Evolutionary conservation across 306 rosid genomes (phyloP), one percentile per base, ranked within the genome.

Genomic region (Sechiopsis laciniata): DNA sequence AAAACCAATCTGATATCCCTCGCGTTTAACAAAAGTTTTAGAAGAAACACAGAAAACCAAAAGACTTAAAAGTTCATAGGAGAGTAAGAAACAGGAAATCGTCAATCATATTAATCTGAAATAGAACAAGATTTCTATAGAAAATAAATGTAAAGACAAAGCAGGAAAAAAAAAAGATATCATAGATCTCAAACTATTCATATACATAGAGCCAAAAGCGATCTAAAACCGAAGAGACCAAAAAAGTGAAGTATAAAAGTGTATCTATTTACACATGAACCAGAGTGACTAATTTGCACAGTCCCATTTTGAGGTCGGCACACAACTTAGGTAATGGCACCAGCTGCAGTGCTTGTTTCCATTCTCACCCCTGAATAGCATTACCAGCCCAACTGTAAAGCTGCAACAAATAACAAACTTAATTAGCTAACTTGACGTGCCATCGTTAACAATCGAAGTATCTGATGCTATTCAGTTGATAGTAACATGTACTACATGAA

Each of bases 351-450:
- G 75, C 19, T 76, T 48, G 56, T 76, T 57, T 16, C 79, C 79
- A 16, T 26, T 19, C 81, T 78, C 83, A 46, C 87, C 87, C 52
- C 42, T 74, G 50, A 74, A 74, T 12, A 74, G 29, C 78, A 74
- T 74, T 51, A 62, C 78, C 52, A 61, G 40, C 61, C 78, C 78
- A 11, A 74, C 32, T 0, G 78, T 48, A 50, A 74, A 21, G n/a
- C 78, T 74, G 78, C 78, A 60, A 46, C 59, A n/a, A 50, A 48
- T 16, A 73, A 46, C 53, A 21, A 19, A 50, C 8, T 16, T 3
- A 57, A 13, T 73, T 55, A 73, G 64, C 19, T 19, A 0, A 32
- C 6, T 35, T 0, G 12, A 12, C 1, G 17, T 37, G 52, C 7
- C 0, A 62, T 32, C 37, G 5, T 32, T 32, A 29, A 29, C 32